Base-by-base conservation (phyloP, 306 rosid species). In the Oemleria cerasiformis region DNA sequence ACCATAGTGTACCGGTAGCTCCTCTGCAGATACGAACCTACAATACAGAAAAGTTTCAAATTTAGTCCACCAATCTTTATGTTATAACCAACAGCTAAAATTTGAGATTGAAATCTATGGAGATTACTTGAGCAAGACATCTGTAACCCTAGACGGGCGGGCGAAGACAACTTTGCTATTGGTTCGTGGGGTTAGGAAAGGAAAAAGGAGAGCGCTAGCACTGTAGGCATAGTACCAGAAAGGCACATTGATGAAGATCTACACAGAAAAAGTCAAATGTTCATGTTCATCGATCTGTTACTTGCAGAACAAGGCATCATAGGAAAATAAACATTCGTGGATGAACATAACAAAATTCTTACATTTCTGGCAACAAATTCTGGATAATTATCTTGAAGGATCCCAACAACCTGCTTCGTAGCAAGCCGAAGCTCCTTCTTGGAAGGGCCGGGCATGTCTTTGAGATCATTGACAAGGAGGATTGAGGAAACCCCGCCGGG, bases 171-270 rank as follows among this genome's bases (percentile, higher is more conserved):
- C 85, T 77, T 90, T 90, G 91, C 91, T 87, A 70, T 90, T 87
- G 25, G 88, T 85, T 73, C 88, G 84, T 64, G 85, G 89, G 2
- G 91, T 90, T 17, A 90, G 70, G 42, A 90, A 90, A 14, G 92
- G 91, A n/a, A 56, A 50, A 7, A 68, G 72, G 49, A 68, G 17
- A 19, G 72, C 34, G 20, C 62, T 68, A 38, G 72, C 72, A 8
- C 80, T 88, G 71, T 83, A 87, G 20, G 92, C 95, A 56, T 86
- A 75, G 72, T 91, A 91, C 97, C 97, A 91, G 83, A 93, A 91
- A 8, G 95, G 95, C 50, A 88, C 95, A 78, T 86, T 91, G 90
- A 91, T 78, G 60, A 91, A 91, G 67, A 91, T 88, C 96, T 90
- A 49, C 44, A 49, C n/a, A 10, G 36, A 66, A 51, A 41, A 20